Base-by-base conservation (phyloP, 2,329 filamentous ascomycete genomes). In the Tolypocladium ophioglossoides region DNA sequence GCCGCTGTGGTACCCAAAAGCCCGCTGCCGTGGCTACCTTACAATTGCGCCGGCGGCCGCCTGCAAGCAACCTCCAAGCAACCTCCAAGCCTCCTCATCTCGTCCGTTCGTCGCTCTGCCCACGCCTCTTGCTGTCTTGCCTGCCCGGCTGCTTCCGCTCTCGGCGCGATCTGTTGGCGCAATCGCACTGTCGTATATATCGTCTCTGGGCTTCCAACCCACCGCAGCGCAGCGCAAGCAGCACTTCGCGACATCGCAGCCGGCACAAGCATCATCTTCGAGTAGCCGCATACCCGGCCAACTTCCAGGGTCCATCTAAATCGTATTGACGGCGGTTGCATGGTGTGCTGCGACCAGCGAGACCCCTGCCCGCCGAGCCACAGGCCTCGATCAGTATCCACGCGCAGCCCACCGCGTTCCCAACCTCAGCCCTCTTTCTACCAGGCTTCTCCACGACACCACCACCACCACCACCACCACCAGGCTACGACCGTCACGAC, bases 381-480 rank as follows among this genome's bases (percentile, higher is more conserved):
- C 35, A 30, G 37, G 35, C 49, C 49, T 51, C 49, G 9, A 40
- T 51, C 49, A 27, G 27, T 39, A 10, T 39, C 49, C 49, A 37
- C 35, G 35, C 49, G 34, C 49, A 51, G 44, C 44, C 44, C 44
- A 32, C 44, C 16, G 18, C 27, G 27, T 20, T 47, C 22, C 37
- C 49, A 40, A 18, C 49, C 5, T 51, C 49, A 51, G 49, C 49
- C 49, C 49, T 50, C 48, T 38, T 38, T 51, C 35, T 38, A 20
- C 35, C 34, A 22, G 32, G n/a, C 50, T 51, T 27, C 50, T 41
- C 50, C 38, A 35, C 50, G 50, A 52, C 50, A 52, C 50, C 50
- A 51, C 37, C 35, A 27, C 12, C 35, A 32, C 10, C 44, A 7
- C 20, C 40, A 24, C 14, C 18, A 18, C 35, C 35, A 4, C 12